A percentile compares a stretch with the other conserved stretches of the same genome.
Conservation (phyloP, 2,329 filamentous ascomycete genomes). For the Diaporthe longicolla region DNA sequence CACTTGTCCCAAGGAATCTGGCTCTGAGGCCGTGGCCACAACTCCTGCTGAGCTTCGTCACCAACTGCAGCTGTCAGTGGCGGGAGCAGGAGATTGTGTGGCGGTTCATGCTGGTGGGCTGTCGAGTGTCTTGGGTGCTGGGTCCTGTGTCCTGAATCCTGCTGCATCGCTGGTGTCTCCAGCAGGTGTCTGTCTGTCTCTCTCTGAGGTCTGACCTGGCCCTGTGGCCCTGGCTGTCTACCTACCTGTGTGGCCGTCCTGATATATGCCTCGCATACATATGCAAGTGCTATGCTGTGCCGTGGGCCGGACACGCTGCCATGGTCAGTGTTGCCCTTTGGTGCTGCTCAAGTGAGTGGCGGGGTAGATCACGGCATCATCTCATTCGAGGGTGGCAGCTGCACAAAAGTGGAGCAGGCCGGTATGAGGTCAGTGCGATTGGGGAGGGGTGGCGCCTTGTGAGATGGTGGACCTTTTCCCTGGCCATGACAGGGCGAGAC, state of each 20-base stretch:
- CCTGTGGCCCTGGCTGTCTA: neutral
- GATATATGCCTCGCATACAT: slow-evolving; percentile 27
- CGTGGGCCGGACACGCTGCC: neutral
- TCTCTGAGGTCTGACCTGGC: neutral
- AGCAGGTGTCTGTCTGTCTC: neutral
- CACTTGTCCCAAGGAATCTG: neutral
- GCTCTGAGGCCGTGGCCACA: slow-evolving; percentile 8
- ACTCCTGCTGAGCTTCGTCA: neutral
- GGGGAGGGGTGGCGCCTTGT: neutral
- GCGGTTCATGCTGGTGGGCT: slow-evolving; percentile 14
- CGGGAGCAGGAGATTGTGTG: slow-evolving; percentile 2
- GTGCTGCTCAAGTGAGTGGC: slow-evolving; percentile 3
- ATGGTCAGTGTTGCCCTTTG: neutral
- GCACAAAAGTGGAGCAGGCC: slow-evolving; percentile 31
- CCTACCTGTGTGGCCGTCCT: neutral
- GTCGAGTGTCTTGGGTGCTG: neutral
- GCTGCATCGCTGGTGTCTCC: neutral
- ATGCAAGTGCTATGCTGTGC: too few relatives aligned
- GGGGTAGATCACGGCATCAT: slow-evolving; percentile 24
- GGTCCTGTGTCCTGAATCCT: neutral
- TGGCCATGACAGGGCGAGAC: slow-evolving; percentile 16
- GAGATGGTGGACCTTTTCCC: neutral
- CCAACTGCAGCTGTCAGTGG: slow-evolving; percentile 6
- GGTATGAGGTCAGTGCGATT: slow-evolving; percentile 33
- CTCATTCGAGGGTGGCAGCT: slow-evolving; percentile 25